Percentiles rank a stretch among this genome's conserved stretches.
Conservation (phyloP, 1,284 basidiomycete genomes). For the Pseudozyma pruni region DNA sequence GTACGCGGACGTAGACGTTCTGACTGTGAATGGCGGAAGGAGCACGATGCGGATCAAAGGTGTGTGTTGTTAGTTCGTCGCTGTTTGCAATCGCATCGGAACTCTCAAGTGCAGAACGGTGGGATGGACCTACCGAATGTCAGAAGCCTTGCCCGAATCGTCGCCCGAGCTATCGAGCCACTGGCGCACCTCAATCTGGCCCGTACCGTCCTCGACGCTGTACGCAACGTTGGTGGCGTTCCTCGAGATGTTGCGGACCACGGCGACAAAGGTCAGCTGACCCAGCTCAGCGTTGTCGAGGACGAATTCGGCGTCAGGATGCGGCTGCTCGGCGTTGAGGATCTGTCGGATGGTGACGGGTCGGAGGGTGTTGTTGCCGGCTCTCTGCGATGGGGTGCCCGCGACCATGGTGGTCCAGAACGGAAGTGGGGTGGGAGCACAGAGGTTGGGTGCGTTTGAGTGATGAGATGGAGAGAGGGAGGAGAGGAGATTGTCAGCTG, state of each 20-base stretch:
- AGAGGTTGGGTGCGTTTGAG: not conserved
- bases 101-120: not conserved
- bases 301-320: slow-evolving; percentile 87
- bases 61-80: not conserved
- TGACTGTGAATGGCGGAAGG: slow-evolving; percentile 71
- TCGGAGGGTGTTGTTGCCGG: slow-evolving; percentile 72
- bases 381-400: slow-evolving; percentile 18
- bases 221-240: slow-evolving; percentile 87
- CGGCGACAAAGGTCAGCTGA: slow-evolving; percentile 84
- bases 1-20: slow-evolving; percentile 82
- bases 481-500: slow-evolving; percentile 3
- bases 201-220: slow-evolving; percentile 88
- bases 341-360: slow-evolving; percentile 88
- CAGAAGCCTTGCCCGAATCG: slow-evolving; percentile 69
- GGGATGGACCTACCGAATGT: slow-evolving; percentile 57
- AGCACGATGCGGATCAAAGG: not conserved
- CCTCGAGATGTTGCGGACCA: slow-evolving; percentile 77
- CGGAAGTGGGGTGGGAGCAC: too few relatives aligned
- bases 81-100: too few relatives aligned
- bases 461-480: not conserved
- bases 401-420: slow-evolving; percentile 6
- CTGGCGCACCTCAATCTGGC: slow-evolving; percentile 83
- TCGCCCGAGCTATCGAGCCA: slow-evolving; percentile 80
- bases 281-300: slow-evolving; percentile 84
- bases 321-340: slow-evolving; percentile 79